Base-by-base conservation (phyloP, 2,329 filamentous ascomycete genomes). In the Proliferodiscus dingleyae region DNA sequence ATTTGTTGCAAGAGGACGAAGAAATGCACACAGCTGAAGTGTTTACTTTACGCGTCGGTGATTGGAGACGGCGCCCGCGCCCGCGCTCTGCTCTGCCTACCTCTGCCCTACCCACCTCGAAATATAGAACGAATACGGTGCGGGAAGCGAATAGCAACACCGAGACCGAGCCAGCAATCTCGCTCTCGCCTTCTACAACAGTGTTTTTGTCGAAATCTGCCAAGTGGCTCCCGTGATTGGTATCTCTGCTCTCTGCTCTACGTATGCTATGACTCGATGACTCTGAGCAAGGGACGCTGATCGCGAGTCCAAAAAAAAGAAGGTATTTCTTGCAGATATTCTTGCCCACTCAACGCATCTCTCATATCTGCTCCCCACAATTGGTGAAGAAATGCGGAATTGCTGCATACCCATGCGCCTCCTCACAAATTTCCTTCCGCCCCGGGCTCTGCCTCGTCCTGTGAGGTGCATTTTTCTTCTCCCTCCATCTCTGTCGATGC, bases 41-140 rank as follows among this genome's bases (percentile, higher is more conserved):
- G 32, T 42, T 41, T 43, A 40, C 16, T 45, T 37, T 33, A 45
- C 52, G 52, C 52, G 45, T 51, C 28, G 36, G 16, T 40, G 37
- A 19, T 28, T 16, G 23, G 6, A 37, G 16, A 7, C 19, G 23
- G 37, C 37, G 37, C 28, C 11, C 24, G 24, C 24, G 6, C 6
- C 11, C 24, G 24, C 24, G 6, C 11, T 6, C 24, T 11, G 11
- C 24, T n/a, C n/a, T n/a, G n/a, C n/a, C n/a, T n/a, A n/a, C n/a
- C n/a, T n/a, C n/a, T n/a, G n/a, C n/a, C n/a, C n/a, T n/a, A n/a
- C n/a, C n/a, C n/a, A n/a, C n/a, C n/a, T n/a, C n/a, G n/a, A n/a
- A n/a, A n/a, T n/a, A n/a, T n/a, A n/a, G n/a, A n/a, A n/a, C n/a
- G n/a, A n/a, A n/a, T n/a, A n/a, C n/a, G n/a, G n/a, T n/a, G n/a